These are phyloP conservation scores for Crassisporium funariophilum DNA, from an alignment of 768 basidiomycete species.

Conservation along the genomic window DNA sequence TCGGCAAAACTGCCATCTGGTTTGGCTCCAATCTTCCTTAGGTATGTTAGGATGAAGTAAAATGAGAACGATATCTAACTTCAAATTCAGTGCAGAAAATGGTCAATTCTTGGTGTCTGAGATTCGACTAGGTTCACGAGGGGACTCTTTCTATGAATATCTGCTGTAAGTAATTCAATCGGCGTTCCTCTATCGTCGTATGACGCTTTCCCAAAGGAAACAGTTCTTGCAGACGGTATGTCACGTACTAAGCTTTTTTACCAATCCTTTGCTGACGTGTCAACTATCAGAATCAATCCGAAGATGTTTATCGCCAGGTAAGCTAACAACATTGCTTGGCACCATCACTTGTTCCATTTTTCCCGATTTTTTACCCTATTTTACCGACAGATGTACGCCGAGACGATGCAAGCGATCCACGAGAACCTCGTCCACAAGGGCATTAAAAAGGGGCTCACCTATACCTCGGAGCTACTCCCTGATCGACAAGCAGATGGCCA, in stretches of 20 bases:
- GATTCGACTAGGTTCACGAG: conserved; percentile 90
- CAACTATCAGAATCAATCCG: conserved; percentile 63
- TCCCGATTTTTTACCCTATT: background rate
- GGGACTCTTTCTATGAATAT: conserved; percentile 95
- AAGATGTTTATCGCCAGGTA: conserved; percentile 78
- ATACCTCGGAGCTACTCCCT: conserved; percentile 83
- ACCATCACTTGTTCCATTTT: background rate
- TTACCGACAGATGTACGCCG: conserved; percentile 74
- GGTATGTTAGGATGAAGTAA: conserved; percentile 45
- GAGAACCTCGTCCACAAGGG: conserved; percentile 70
- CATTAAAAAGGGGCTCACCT: conserved; percentile 55
- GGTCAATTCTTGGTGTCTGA: conserved; percentile 62
- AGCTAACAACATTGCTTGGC: too few relatives aligned
- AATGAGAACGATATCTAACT: too few relatives aligned
- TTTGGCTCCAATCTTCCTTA: conserved; percentile 82
- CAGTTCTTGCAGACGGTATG: conserved; percentile 83
- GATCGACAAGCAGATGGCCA: conserved; percentile 37
- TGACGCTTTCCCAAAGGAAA: conserved; percentile 47
- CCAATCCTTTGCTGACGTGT: background rate
- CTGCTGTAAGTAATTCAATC: conserved; percentile 59
- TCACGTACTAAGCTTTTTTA: background rate
- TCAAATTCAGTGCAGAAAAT: conserved; percentile 35
- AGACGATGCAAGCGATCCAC: conserved; percentile 82
- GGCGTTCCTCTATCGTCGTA: too few relatives aligned
- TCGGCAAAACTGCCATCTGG: conserved; percentile 61